Evolutionary conservation across 345 rosid species (phyloP), one percentile per base, ranked within the genome.

Genomic region (Brassica carinata): DNA sequence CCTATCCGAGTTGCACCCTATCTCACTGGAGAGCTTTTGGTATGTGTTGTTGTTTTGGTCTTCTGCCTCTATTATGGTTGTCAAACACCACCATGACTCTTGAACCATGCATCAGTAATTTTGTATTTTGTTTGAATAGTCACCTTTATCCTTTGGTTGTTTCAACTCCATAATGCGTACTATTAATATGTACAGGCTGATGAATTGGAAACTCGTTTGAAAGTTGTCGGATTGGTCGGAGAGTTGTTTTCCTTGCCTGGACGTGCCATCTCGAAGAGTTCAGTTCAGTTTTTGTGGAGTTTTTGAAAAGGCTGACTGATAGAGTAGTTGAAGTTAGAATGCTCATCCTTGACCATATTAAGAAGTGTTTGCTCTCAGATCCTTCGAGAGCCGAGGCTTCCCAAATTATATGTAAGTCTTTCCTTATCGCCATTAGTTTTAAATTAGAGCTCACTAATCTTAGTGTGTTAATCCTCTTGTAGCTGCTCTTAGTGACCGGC

Each of bases 401-500:
- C 71, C 92, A 89, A 85, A 90, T 96, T 58, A 81, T 88, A 64
- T 84, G 99, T 93, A 87, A 86, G 92, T 85, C 31, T 72, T 3
- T 80, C 71, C 58, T 79, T 74, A 62, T 65, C 62, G 11, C 64
- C 53, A 27, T 30, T 55, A 67, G 27, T 69, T 61, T 71, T 71
- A 48, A 68, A 17, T 68, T 31, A 74, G 77, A 62, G 45, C 34
- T 76, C 38, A 30, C 67, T 76, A 30, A 43, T 40, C 77, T 79
- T 51, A 69, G 71, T 51, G 74, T 84, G 27, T 67, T 67, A 34
- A 66, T 61, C 31, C 69, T 73, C 81, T 68, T 79, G 82, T 88
- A 96, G 99, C 91, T 89, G 96, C 96, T 11, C 92, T 96, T 17
- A 90, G 98, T 84, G 99, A 96, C 64, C 95, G 99, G 65, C 90